phyloP scores from a whole-genome alignment of 2,329 filamentous ascomycete species.

The Microcyclosporella mali region DNA sequence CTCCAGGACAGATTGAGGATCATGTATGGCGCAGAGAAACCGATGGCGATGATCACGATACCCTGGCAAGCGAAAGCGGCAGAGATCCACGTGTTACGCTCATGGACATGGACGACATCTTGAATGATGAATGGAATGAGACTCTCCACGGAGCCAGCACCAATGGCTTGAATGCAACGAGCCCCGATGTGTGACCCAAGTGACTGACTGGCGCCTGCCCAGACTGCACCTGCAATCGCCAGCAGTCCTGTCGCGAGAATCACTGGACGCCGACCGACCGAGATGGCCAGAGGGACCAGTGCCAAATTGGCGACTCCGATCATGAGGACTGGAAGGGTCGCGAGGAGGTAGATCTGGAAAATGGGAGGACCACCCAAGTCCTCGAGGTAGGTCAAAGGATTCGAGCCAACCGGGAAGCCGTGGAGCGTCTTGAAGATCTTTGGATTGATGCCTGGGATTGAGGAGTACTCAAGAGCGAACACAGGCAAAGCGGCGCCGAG shows the following conservation, averaged over 20 bases:
- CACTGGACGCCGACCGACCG: constrained; percentile 26
- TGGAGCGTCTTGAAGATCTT: constrained; percentile 4
- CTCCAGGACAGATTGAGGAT: constrained; percentile 26
- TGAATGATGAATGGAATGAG: constrained; percentile 30
- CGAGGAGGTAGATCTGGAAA: constrained; percentile 27
- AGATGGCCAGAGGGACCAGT: constrained; percentile 27
- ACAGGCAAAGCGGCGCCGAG: constrained; percentile 28
- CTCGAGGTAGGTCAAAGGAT: constrained; percentile 17
- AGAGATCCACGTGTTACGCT: constrained; percentile 28
- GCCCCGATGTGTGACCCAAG: constrained; percentile 25
- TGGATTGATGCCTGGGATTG: constrained; percentile 11
- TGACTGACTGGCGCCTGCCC: constrained; percentile 24
- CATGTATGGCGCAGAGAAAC: constrained; percentile 26
- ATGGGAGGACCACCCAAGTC: constrained; percentile 22
- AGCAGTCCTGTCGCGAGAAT: constrained; percentile 23
- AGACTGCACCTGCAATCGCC: constrained; percentile 24
- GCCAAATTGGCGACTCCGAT: constrained; percentile 27
- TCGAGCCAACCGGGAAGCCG: constrained; percentile 15
- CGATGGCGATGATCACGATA: constrained; percentile 27
- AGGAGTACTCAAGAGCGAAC: constrained; percentile 26
- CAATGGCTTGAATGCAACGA: constrained; percentile 26
- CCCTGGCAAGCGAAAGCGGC: constrained; percentile 26
- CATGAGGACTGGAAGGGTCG: constrained; percentile 27
- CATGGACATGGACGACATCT: constrained; percentile 27
- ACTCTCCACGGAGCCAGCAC: constrained; percentile 28